Evolutionary conservation across 2,329 filamentous ascomycete genomes (phyloP).

Genomic region (Aureobasidium sp.): DNA sequence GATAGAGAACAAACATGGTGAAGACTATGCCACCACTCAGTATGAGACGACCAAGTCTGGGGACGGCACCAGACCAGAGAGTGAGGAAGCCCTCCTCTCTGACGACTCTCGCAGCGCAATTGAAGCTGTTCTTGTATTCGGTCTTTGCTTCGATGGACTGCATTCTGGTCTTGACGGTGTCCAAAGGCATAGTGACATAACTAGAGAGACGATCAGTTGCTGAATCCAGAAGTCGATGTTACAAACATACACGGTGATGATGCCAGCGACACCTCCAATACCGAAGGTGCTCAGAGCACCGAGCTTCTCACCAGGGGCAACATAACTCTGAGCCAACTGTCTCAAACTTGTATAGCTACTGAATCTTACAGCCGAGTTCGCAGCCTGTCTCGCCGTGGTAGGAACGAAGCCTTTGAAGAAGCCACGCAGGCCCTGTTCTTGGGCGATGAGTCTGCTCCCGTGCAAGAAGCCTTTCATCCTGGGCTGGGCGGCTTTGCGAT

Average conservation of each 20-base stretch:
- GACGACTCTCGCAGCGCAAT: conserved; percentile 76
- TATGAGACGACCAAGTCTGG: conserved; percentile 74
- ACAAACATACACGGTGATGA: conserved; percentile 76
- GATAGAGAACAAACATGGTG: conserved; percentile 58
- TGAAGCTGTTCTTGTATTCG: conserved; percentile 79
- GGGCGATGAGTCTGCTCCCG: conserved; percentile 76
- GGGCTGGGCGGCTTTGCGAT: conserved; percentile 78
- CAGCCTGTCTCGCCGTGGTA: conserved; percentile 87
- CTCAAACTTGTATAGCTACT: conserved; percentile 81
- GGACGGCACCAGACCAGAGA: conserved; percentile 90
- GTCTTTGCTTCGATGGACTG: conserved; percentile 82
- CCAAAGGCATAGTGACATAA: conserved; percentile 59
- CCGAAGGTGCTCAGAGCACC: conserved; percentile 82
- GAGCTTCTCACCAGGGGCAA: conserved; percentile 89
- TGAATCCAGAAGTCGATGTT: neutral
- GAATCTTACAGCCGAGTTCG: conserved; percentile 89
- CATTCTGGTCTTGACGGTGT: conserved; percentile 96
- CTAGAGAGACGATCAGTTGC: conserved; percentile 9
- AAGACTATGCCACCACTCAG: conserved; percentile 96
- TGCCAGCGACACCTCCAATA: conserved; percentile 78
- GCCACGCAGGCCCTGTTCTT: conserved; percentile 78
- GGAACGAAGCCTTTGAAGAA: conserved; percentile 98
- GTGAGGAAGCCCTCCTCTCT: conserved; percentile 83
- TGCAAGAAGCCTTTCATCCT: conserved; percentile 89
- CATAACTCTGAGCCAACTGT: conserved; percentile 87